Percentiles rank a stretch among this genome's conserved stretches.
Conservation (phyloP, 495 filamentous ascomycete genomes). For the Hypoxylon rickii region DNA sequence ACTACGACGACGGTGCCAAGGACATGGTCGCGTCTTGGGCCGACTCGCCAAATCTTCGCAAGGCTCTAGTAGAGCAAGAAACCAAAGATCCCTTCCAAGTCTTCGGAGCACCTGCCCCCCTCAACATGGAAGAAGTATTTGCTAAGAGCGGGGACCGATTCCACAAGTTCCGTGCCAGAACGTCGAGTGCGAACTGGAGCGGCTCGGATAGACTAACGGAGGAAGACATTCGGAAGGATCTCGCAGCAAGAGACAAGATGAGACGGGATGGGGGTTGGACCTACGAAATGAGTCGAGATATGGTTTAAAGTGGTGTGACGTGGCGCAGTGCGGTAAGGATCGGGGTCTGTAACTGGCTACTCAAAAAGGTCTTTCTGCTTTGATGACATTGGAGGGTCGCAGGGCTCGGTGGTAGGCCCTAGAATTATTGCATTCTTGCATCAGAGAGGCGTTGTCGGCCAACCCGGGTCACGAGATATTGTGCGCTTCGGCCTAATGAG, state of each 20-base stretch:
- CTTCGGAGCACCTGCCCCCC: conserved; percentile 83
- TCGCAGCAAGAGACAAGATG: conserved; percentile 78
- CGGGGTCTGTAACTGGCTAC: no score
- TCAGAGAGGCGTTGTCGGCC: conserved; percentile 28
- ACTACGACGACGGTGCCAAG: conserved; percentile 60
- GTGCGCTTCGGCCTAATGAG: conserved; percentile 10
- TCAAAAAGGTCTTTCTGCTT: no score
- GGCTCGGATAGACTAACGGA: conserved; percentile 85
- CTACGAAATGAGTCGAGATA: conserved; percentile 58
- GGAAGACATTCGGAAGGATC: conserved; percentile 81
- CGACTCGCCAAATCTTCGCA: conserved; percentile 75
- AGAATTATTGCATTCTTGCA: conserved; percentile 29
- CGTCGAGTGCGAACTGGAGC: conserved; percentile 92
- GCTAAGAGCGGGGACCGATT: conserved; percentile 76
- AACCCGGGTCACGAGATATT: conserved; percentile 20
- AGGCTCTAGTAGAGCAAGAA: conserved; percentile 74
- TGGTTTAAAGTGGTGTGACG: conserved; percentile 36
- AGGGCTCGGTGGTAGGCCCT: not conserved
- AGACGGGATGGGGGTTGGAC: conserved; percentile 86
- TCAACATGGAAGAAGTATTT: conserved; percentile 96
- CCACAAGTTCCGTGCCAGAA: conserved; percentile 83
- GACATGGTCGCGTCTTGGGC: conserved; percentile 79
- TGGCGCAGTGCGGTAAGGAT: no score
- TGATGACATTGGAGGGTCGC: not conserved
- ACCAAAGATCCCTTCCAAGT: conserved; percentile 80